Base-by-base conservation (phyloP, 2,329 filamentous ascomycete species). In the Coniochaeta ligniaria region DNA sequence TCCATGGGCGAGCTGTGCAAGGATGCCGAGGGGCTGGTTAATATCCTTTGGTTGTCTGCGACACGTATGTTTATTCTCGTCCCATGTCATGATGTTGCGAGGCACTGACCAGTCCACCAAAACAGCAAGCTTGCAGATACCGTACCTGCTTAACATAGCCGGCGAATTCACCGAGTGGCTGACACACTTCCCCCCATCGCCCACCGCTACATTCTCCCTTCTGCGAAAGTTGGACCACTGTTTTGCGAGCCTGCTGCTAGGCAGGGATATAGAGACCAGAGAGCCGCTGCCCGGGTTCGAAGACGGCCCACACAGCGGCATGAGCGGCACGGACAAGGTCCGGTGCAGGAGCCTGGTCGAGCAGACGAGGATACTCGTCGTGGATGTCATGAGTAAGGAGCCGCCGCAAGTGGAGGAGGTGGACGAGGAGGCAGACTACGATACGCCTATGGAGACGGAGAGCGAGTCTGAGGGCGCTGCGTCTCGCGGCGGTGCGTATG, bases 41-140 rank as follows among this genome's bases (percentile, higher is more conserved):
- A 96, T 72, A 83, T 96, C 8, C 75, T 96, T 6, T 98, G 94
- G 94, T 83, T 91, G 24, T 91, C 88, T 33, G 91, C 90, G 11
- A 96, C 93, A 24, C 92, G 92, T 92, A 79, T 71, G 90, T 80
- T 55, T 60, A 7, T 43, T 33, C 43, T 35, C 50, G 7, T 43
- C 35, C 35, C 11, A 22, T 8, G 22, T 16, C 8, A 20, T 22
- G 5, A 20, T 14, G 45, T 28, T 20, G 8, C 12, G 11, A 26
- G 36, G 33, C 45, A 12, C 41, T 31, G 22, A 36, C 35, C 35
- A 36, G 6, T 14, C 35, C 6, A 14, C 8, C 35, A 9, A 33
- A 9, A 20, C 65, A 93, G 90, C 91, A 20, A 84, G 83, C 59
- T 77, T 97, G 9, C 92, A 97, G 74, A 85, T 94, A 14, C 91